phyloP scores from a whole-genome alignment of 305 asterid species.

The Fraxinus xanthoxyloides region DNA sequence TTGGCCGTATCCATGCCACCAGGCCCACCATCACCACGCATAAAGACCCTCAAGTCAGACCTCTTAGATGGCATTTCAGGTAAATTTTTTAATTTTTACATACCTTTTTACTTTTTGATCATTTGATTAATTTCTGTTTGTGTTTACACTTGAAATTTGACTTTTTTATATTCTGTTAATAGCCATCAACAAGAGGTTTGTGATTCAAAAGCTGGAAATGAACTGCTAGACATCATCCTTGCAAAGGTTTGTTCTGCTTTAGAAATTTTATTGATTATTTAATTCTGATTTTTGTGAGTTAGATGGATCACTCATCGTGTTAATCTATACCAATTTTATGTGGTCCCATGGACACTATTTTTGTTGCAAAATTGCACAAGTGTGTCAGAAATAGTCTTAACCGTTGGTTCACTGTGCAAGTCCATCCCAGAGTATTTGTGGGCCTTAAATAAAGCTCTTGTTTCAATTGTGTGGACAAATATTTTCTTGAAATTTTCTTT shows the following conservation, averaged over 20 bases:
- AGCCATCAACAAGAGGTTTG: slow-evolving; percentile 77
- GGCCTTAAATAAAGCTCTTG: not conserved
- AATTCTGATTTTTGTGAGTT: not conserved
- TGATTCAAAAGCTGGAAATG: slow-evolving; percentile 87
- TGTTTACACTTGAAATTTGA: not conserved
- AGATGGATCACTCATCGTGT: slow-evolving; percentile 11
- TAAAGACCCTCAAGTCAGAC: slow-evolving; percentile 41
- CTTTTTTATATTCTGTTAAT: not conserved
- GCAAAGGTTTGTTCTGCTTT: slow-evolving; percentile 52
- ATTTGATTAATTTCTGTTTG: not conserved
- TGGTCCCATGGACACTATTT: not conserved
- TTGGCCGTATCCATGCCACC: slow-evolving; percentile 41
- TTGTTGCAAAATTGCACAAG: not conserved
- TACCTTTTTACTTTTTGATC: not conserved
- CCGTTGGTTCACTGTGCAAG: not conserved
- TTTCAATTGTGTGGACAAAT: not conserved
- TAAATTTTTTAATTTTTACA: slow-evolving; percentile 11
- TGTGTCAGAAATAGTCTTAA: not conserved
- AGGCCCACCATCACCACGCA: not conserved
- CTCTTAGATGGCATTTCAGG: slow-evolving; percentile 76
- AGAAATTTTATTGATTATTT: not conserved
- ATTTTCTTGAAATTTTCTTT: not conserved
- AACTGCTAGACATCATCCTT: slow-evolving; percentile 77
- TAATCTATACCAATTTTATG: not conserved
- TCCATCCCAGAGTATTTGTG: not conserved